Percentiles rank a stretch among this genome's conserved stretches.
Evolutionary conservation across 176 grass and related monocot species (phyloP).

Genomic region (Paspalum notatum): DNA sequence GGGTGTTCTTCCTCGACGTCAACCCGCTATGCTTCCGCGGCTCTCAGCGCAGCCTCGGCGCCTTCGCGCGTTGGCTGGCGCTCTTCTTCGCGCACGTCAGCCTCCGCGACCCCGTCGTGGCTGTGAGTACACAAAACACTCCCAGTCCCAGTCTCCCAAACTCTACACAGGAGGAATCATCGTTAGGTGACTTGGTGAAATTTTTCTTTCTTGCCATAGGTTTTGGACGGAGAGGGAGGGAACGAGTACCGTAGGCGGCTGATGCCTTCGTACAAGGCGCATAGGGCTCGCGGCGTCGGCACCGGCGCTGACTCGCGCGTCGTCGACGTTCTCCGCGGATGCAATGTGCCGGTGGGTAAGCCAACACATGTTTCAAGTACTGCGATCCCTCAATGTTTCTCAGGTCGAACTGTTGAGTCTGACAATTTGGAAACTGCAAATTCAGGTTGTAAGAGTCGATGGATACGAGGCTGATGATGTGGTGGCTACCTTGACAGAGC

Average conservation of each 20-base stretch:
- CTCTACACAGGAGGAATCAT: background rate
- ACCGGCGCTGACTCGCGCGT: constrained; percentile 55
- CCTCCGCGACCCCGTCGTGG: constrained; percentile 70
- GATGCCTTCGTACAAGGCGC: constrained; percentile 81
- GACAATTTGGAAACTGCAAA: constrained; percentile 17
- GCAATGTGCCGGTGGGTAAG: constrained; percentile 68
- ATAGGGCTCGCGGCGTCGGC: constrained; percentile 49
- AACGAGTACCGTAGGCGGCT: constrained; percentile 73
- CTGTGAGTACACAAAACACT: constrained; percentile 46
- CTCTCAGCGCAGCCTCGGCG: constrained; percentile 58
- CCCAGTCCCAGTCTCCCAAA: constrained; percentile 3
- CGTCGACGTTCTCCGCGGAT: constrained; percentile 59
- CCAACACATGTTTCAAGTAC: background rate
- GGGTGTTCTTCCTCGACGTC: constrained; percentile 80
- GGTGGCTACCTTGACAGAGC: constrained; percentile 74
- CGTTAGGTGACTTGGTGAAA: background rate
- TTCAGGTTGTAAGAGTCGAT: constrained; percentile 80
- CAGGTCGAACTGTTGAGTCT: background rate
- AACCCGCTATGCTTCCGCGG: constrained; percentile 78
- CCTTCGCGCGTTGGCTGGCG: constrained; percentile 72
- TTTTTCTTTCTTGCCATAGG: constrained; percentile 40
- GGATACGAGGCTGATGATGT: constrained; percentile 92
- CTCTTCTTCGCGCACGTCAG: constrained; percentile 86
- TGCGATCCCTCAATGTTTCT: background rate
- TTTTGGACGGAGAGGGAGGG: constrained; percentile 78